These are phyloP conservation scores for Trametes cubensis DNA, from an alignment of 768 basidiomycete species.

Conservation along the genomic window DNA sequence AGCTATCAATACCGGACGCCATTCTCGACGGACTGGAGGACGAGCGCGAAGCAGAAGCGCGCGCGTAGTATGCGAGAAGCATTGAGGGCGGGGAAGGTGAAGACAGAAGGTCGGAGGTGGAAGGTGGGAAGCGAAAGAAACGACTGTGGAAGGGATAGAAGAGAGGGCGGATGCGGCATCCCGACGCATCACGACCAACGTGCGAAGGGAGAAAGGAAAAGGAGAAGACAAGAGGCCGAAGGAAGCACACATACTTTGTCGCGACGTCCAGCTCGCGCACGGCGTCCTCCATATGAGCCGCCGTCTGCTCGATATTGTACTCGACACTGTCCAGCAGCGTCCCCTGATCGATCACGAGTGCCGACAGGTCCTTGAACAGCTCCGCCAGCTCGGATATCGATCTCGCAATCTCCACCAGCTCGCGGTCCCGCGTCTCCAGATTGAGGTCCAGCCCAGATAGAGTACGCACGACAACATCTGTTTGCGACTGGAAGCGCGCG, in stretches of 20 bases:
- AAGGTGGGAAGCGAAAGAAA: background rate
- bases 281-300: constrained; percentile 77
- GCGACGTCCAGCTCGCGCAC: constrained; percentile 84
- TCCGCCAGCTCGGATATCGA: constrained; percentile 91
- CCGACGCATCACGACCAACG: background rate
- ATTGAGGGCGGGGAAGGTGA: background rate
- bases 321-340: constrained; percentile 95
- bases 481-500: constrained; percentile 39
- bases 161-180: background rate
- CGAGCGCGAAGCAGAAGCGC: constrained; percentile 3
- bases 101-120: too few species aligned
- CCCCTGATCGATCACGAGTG: constrained; percentile 96
- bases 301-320: constrained; percentile 95
- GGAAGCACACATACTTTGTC: constrained; percentile 58
- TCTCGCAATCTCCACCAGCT: constrained; percentile 87
- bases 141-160: background rate
- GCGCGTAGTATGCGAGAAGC: background rate
- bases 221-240: background rate
- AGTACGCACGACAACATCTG: constrained; percentile 34
- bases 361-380: constrained; percentile 92
- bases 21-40: background rate
- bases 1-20: background rate
- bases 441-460: constrained; percentile 43
- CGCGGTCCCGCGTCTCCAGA: constrained; percentile 57
- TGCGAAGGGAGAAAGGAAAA: background rate